Evolutionary conservation across 805 yeast genomes (phyloP), one percentile per base, ranked within the genome.

Genomic region (Yueomyces sinensis): DNA sequence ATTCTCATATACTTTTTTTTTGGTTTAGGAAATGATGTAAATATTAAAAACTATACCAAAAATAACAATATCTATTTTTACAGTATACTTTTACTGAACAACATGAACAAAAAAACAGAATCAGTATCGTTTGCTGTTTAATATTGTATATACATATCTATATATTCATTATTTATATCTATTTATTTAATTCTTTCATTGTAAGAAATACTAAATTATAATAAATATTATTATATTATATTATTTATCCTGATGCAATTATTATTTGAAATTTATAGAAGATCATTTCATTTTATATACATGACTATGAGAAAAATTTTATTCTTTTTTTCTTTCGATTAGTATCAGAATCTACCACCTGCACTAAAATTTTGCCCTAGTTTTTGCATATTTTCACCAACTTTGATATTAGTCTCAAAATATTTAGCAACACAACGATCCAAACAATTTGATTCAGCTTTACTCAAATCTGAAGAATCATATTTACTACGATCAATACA

Each of bases 341-440:
- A n/a, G n/a, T n/a, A n/a, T 31, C 41, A 48, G 17, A 48, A 42
- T 29, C 56, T 58, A 37, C 56, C 60, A 37, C 58, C 61, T 20
- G 58, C 37, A 28, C 40, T 56, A 46, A 64, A 63, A 31, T 58
- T 54, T 42, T 62, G 63, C 17, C 74, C 74, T 43, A 69, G 50
- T 40, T 68, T 59, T 47, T 68, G 73, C 74, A 69, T 68, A 45
- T 70, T 65, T 54, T 87, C 96, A 49, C 95, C 95, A 41, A 87
- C 95, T 63, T 83, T 82, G 42, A 84, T 91, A 57, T 87, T 87
- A 44, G 94, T 82, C 50, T 83, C 95, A 50, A 87, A 87, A 62
- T 87, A 87, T 61, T 87, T 87, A 49, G 91, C 74, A 38, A 87
- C 97, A 67, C 97, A 87, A 70, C 95, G 79, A 64, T 87, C 97